Evolutionary conservation across 176 grass and related monocot genomes (phyloP).

Genomic region (Calamus simplicifolius): DNA sequence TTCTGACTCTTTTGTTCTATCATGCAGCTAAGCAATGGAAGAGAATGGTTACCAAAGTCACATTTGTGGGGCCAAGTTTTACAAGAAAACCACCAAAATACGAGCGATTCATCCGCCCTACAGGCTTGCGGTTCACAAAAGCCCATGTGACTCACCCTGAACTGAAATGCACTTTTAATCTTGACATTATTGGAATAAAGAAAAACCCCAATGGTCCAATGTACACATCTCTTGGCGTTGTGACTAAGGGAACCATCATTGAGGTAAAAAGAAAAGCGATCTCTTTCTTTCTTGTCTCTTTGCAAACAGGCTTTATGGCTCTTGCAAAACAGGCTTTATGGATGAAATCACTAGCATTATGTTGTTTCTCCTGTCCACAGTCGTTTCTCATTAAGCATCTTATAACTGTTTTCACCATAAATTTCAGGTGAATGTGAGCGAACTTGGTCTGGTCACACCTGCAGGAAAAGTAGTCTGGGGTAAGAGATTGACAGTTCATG

Average conservation of each 20-base stretch:
- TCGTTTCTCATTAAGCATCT: too few species aligned
- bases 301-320: too few species aligned
- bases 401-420: too few species aligned
- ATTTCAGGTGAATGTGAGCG: constrained; percentile 80
- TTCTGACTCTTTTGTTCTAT: constrained; percentile 1
- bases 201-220: constrained; percentile 90
- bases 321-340: too few species aligned
- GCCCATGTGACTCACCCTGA: constrained; percentile 88
- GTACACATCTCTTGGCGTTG: constrained; percentile 92
- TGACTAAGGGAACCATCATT: constrained; percentile 84
- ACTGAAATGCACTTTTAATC: constrained; percentile 87
- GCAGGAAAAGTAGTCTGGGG: constrained; percentile 98
- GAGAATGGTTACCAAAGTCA: constrained; percentile 89
- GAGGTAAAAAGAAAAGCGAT: constrained; percentile 44
- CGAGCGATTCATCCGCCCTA: constrained; percentile 76
- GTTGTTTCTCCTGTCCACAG: too few species aligned
- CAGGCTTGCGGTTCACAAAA: constrained; percentile 76
- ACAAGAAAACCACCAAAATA: constrained; percentile 93
- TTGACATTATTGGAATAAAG: constrained; percentile 85
- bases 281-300: too few species aligned
- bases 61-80: constrained; percentile 81
- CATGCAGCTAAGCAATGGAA: constrained; percentile 88
- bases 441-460: constrained; percentile 86
- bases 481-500: constrained; percentile 17
- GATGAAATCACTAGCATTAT: too few species aligned